Evolutionary conservation across 257 asterid genomes (phyloP), one percentile per base, ranked within the genome.

Genomic region (Nicotiana attenuata): DNA sequence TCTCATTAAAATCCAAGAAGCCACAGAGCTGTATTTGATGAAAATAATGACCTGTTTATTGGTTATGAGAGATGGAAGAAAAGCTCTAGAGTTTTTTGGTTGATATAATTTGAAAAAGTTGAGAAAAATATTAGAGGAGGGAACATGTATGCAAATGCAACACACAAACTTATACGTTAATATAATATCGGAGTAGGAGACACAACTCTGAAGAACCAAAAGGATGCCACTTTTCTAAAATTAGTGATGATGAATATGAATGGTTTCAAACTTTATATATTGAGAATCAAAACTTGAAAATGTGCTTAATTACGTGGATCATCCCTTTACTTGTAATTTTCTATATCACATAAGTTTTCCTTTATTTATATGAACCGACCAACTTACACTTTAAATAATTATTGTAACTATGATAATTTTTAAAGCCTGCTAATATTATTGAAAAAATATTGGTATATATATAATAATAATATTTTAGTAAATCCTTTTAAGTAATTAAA

Each of bases 71-170:
- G 79, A 73, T 45, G 79, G 45, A 24, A 75, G 26, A 50, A 75
- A 50, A 50, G 26, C 26, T 75, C 7, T 73, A 15, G 8, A 75
- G 61, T 3, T 73, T 1, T 63, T 63, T 4, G n/a, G 69, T 33
- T 64, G 69, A 64, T 26, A 64, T 64, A 13, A 75, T 26, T 75
- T 50, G 61, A 26, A 50, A 45, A 75, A 47, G 41, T 73, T 47
- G 61, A 22, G 79, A 73, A 5, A 47, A 75, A 33, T 33, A 5
- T 33, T 33, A 33, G 38, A 33, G 38, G 38, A 33, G 38, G 38
- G 7, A 33, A 33, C 80, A 75, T 75, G 80, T 50, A 50, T 75
- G 80, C 80, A 75, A 75, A 75, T 75, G 80, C 80, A 50, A 50
- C 63, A 75, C 80, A 75, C 64, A 75, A 75, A 75, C 63, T 75